phyloP scores from a whole-genome alignment of 2,329 filamentous ascomycete species.

The Fusarium metavorans region DNA sequence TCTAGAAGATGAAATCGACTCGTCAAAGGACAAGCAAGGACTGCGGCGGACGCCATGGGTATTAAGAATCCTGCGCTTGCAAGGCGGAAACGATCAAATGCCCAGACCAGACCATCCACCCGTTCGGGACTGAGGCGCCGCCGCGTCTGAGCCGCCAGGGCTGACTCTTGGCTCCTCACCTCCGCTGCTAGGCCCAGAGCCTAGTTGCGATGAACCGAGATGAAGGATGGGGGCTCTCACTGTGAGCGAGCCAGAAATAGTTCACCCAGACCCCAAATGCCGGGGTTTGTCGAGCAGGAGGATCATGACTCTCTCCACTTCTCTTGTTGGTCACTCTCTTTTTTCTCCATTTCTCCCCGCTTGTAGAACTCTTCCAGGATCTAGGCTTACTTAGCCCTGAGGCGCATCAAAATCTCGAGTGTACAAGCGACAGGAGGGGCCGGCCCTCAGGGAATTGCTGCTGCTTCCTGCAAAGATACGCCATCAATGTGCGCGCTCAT shows the following conservation, averaged over 20 bases:
- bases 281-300: neutral
- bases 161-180: constrained; percentile 23
- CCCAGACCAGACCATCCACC: constrained; percentile 11
- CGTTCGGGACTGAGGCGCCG: constrained; percentile 12
- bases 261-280: constrained; percentile 4
- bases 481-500: neutral
- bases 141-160: constrained; percentile 25
- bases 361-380: neutral
- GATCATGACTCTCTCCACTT: constrained; percentile 1
- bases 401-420: neutral
- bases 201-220: constrained; percentile 30
- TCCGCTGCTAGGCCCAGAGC: neutral
- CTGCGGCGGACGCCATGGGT: constrained; percentile 13
- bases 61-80: constrained; percentile 25
- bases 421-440: neutral
- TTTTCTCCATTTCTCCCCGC: neutral
- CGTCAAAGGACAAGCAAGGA: neutral
- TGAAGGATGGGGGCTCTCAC: constrained; percentile 25
- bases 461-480: neutral
- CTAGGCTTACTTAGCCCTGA: neutral
- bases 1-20: neutral
- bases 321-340: neutral
- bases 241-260: constrained; percentile 32
- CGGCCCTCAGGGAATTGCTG: neutral
- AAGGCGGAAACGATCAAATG: constrained; percentile 13